These are phyloP conservation scores for Metschnikowia similis DNA, from an alignment of 805 yeast genomes.

Conservation along the genomic window DNA sequence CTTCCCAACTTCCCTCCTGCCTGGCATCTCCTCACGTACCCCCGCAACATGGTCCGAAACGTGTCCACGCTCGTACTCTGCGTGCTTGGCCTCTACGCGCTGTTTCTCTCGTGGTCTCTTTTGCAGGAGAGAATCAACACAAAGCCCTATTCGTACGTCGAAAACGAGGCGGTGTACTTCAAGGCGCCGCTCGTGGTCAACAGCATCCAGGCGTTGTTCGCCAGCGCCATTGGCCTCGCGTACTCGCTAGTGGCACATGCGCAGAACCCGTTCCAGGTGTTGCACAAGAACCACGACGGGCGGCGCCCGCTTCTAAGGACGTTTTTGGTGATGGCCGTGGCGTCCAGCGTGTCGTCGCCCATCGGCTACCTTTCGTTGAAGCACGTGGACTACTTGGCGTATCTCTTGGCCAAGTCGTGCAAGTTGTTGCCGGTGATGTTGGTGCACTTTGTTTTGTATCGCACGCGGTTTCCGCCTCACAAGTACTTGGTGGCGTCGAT, in stretches of 20 bases:
- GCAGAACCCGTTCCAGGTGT: conserved; percentile 12
- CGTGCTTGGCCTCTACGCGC: conserved; percentile 69
- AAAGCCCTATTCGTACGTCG: conserved; percentile 59
- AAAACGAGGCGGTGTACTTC: conserved; percentile 42
- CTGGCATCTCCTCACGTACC: too few species aligned
- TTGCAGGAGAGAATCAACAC: conserved; percentile 86
- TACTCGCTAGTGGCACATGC: conserved; percentile 44
- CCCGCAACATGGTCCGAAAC: background rate
- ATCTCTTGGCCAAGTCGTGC: conserved; percentile 85
- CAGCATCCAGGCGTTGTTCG: conserved; percentile 67
- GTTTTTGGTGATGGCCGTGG: conserved; percentile 54
- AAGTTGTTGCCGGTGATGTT: conserved; percentile 92
- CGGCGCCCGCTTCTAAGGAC: conserved; percentile 18
- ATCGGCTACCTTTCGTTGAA: conserved; percentile 72
- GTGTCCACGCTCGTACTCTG: conserved; percentile 26
- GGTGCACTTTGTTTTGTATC: conserved; percentile 68
- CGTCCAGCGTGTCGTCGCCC: conserved; percentile 81
- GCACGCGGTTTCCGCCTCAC: conserved; percentile 64
- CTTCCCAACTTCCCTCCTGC: too few species aligned
- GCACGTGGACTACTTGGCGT: conserved; percentile 83
- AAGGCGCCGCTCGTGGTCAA: conserved; percentile 78
- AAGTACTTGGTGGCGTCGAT: conserved; percentile 72
- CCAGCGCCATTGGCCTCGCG: conserved; percentile 59
- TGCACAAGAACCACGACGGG: background rate
- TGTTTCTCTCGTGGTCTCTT: conserved; percentile 88